Evolutionary conservation across 169 alveolate species (phyloP), one percentile per base, ranked within the genome.

Genomic region (Plasmodium fragile): DNA sequence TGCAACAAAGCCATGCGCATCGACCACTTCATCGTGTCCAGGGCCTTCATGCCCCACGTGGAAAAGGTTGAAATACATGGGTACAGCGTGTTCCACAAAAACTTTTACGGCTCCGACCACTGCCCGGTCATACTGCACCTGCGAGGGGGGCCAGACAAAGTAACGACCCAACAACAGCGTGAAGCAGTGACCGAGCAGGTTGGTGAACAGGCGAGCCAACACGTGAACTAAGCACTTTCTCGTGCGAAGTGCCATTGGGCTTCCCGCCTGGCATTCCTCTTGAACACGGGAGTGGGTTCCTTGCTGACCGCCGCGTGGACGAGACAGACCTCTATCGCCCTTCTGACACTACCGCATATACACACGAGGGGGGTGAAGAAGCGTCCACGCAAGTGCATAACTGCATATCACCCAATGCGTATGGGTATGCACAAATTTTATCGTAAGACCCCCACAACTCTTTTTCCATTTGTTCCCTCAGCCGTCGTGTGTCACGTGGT

Each of bases 191-290:
- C n/a, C 30, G 6, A 45, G 5, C 28, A 75, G n/a, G 80, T 55
- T 28, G 71, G 93, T 3, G 80, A 75, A 3, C 89, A 77, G 25
- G 36, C 89, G 4, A 45, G 18, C 2, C 28, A 92, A 7, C 39
- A 90, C 2, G 94, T 95, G 73, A 75, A 77, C 34, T 90, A 84
- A 79, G 79, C 89, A 25, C 73, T 83, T 69, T 95, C 92, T 95
- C 89, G 22, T 80, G 53, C 59, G 97, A 96, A 69, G 75, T 95
- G 18, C 59, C 59, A 22, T 13, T 49, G 53, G 4, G 13, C 4
- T 43, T 43, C 10, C 10, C 4, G 53, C 53, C 0, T 43, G 53
- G 52, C 45, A 39, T 41, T 41, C 13, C 52, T 41, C 1, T 36
- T 13, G 13, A 41, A 41, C 13, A 41, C 2, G 52, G 52, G 52